Base-by-base conservation (phyloP, 2,329 filamentous ascomycete species). In the Fusarium sp. region DNA sequence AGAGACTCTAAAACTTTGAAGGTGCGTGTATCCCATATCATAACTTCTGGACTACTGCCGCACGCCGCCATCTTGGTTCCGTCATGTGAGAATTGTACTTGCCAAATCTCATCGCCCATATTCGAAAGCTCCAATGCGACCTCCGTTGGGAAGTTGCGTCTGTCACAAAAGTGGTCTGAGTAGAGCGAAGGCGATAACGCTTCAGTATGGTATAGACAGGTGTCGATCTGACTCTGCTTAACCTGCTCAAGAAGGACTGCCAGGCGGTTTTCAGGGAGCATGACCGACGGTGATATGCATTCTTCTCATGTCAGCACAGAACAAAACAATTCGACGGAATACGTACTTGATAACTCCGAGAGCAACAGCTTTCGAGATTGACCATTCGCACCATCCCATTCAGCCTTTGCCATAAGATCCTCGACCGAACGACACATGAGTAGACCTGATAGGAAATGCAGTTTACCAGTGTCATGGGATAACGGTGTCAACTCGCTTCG, bases 251-350 rank as follows among this genome's bases (percentile, higher is more conserved):
- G 84, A 21, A 99, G 85, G 38, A 91, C 88, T 4, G 94, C 94
- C 48, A 99, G 86, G 11, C 96, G 91, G 80, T 96, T 93, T 78
- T 97, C 94, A 4, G 96, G 96, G 60, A 99, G 92, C 95, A 99
- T 98, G 48, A 97, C 93, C 8, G 94, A 96, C 0, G 96, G 95
- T 4, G 96, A 97, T 80, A 99, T 97, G 63, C 90, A 97, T 85
- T 88, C 93, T 95, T 95, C 75, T 39, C 58, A 52, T 37, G 46
- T 42, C 63, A 72, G 61, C 38, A 18, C 7, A 12, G 39, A 21
- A 23, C 10, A 16, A 21, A 25, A 35, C 25, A 7, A 31, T 25
- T 33, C 41, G 25, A 16, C 37, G 29, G 55, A 45, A 25, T 46
- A 83, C 89, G 82, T 84, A 96, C 93, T 94, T 29, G 95, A 97